phyloP scores from a whole-genome alignment of 2,329 filamentous ascomycete species.

The Neoascochyta sp. region DNA sequence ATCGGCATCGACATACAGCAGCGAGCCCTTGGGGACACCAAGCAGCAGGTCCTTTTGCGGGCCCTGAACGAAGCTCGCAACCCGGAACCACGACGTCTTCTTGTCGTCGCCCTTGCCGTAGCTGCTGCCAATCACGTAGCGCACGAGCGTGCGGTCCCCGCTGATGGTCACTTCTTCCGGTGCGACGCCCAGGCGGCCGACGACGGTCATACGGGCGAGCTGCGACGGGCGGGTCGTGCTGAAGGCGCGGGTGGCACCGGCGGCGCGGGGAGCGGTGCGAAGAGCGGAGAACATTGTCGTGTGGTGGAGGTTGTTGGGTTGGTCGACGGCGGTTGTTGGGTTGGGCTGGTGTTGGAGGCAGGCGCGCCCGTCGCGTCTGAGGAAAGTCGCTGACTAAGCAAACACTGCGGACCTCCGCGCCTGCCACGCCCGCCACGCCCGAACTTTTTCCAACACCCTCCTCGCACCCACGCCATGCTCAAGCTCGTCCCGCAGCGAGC shows the following conservation, averaged over 20 bases:
- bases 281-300: conserved; percentile 36
- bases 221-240: conserved; percentile 61
- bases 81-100: conserved; percentile 79
- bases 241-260: conserved; percentile 67
- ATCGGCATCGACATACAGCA: conserved; percentile 82
- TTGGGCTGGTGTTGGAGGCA: conserved; percentile 1
- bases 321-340: conserved; percentile 1
- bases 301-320: conserved; percentile 2
- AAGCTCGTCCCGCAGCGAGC: conserved; percentile 27
- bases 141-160: conserved; percentile 73
- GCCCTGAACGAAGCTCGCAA: conserved; percentile 71
- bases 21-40: conserved; percentile 73
- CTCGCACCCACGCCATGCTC: conserved; percentile 17
- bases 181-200: conserved; percentile 76
- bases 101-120: conserved; percentile 65
- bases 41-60: conserved; percentile 68
- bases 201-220: conserved; percentile 76
- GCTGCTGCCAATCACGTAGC: conserved; percentile 71
- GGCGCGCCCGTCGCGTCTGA: no score
- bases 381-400: no score
- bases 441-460: conserved; percentile 13
- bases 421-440: conserved; percentile 7
- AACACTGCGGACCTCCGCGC: no score
- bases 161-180: conserved; percentile 73
- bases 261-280: conserved; percentile 51